phyloP scores from a whole-genome alignment of 1,284 basidiomycete species.

The Sparassis latifolia region DNA sequence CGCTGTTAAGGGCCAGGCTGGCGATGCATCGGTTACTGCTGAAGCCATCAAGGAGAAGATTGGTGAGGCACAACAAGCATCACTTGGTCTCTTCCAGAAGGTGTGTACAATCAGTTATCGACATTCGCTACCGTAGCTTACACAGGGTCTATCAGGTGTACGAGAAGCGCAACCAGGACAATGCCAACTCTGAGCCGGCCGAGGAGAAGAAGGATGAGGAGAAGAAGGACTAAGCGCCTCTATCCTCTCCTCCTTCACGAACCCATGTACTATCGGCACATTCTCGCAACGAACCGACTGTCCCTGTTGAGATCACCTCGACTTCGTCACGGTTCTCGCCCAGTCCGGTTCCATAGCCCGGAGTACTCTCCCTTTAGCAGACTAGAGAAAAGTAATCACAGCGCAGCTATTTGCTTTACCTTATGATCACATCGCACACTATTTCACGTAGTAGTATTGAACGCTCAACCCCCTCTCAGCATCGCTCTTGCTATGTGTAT shows the following conservation, averaged over 20 bases:
- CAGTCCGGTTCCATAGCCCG: not conserved
- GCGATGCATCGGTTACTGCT: slow-evolving; percentile 76
- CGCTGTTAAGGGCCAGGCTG: slow-evolving; percentile 85
- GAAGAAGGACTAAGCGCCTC: slow-evolving; percentile 61
- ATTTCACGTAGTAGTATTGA: not conserved
- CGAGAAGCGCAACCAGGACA: slow-evolving; percentile 82
- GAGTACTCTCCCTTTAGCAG: not conserved
- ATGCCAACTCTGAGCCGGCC: slow-evolving; percentile 41
- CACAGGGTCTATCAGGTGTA: slow-evolving; percentile 49
- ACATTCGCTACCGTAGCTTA: not conserved
- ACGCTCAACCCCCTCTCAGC: not conserved
- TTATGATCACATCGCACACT: not conserved
- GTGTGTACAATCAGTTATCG: slow-evolving; percentile 24
- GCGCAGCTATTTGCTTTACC: not conserved
- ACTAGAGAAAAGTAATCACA: not conserved
- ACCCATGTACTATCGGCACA: not conserved
- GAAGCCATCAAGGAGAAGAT: slow-evolving; percentile 92
- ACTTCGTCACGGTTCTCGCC: too few relatives aligned
- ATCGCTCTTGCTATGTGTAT: not conserved
- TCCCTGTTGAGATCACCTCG: too few relatives aligned
- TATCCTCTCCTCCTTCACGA: not conserved
- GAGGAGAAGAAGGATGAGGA: slow-evolving; percentile 52
- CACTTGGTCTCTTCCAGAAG: slow-evolving; percentile 97
- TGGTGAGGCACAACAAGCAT: slow-evolving; percentile 93
- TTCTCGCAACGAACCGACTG: not conserved